These are phyloP conservation scores for Fusarium sp. DNA, from an alignment of 2,329 filamentous ascomycete species.

Conservation along the genomic window DNA sequence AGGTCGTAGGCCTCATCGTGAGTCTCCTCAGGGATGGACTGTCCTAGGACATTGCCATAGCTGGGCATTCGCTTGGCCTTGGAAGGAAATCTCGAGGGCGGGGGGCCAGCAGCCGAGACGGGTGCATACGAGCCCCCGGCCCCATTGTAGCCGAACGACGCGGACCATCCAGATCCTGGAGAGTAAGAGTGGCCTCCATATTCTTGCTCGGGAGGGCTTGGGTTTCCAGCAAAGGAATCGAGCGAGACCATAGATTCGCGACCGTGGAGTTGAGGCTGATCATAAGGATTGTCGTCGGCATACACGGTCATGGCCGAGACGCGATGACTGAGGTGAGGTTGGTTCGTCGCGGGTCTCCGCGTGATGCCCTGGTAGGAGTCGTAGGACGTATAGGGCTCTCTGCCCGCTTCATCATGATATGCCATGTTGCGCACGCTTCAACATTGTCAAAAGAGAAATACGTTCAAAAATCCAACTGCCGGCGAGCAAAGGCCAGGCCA, in stretches of 20 bases:
- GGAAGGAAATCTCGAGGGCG: conserved; percentile 39
- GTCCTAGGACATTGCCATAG: conserved; percentile 40
- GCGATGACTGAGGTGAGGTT: conserved; percentile 45
- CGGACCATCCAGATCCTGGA: conserved; percentile 40
- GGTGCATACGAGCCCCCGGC: conserved; percentile 45
- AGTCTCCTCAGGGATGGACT: conserved; percentile 46
- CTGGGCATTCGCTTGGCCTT: conserved; percentile 40
- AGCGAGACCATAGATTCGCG: conserved; percentile 56
- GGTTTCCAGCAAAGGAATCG: conserved; percentile 45
- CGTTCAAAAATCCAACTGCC: background rate
- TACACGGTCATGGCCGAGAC: conserved; percentile 51
- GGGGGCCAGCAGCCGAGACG: conserved; percentile 34
- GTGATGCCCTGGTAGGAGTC: conserved; percentile 28
- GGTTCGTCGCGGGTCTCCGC: conserved; percentile 17
- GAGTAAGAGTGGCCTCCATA: conserved; percentile 36
- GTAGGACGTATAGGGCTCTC: conserved; percentile 43
- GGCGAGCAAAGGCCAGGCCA: background rate
- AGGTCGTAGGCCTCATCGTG: conserved; percentile 57
- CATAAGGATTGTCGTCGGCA: conserved; percentile 45
- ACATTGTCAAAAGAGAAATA: conserved; percentile 36
- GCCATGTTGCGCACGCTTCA: conserved; percentile 42
- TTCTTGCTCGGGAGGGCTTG: conserved; percentile 29
- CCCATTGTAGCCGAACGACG: conserved; percentile 46
- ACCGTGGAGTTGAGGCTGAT: conserved; percentile 46
- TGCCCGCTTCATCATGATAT: conserved; percentile 46